Evolutionary conservation across 169 alveolate species (phyloP), one percentile per base, ranked within the genome.

Genomic region (Plasmodium blacklocki): DNA sequence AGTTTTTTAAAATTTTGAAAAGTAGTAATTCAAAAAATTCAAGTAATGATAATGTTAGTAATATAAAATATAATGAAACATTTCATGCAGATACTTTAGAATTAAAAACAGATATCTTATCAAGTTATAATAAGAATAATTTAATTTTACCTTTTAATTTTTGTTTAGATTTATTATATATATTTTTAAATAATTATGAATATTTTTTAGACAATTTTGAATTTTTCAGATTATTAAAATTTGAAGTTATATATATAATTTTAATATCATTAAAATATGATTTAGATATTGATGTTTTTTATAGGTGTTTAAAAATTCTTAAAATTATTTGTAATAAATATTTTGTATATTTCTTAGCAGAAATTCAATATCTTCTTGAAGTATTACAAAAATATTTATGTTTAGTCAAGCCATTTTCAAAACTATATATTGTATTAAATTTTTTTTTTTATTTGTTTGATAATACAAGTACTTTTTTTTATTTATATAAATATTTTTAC

Each of bases 371-470:
- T 19, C 50, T 83, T 0, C 70, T 83, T 32, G 26, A 19, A 29
- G 70, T 54, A 26, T 63, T 83, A 83, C 68, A 68, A 18, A 68
- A 68, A 8, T 72, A 83, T 68, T 83, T 83, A 72, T 83, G 74
- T 32, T 67, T 83, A 50, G 58, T 23, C 9, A 45, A 83, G 58
- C 72, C 80, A 19, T 68, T 50, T 83, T 83, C 91, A 60, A 83
- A 83, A 56, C n/a, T 83, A 59, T 72, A 54, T 54, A 83, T 83
- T 15, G 83, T 83, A 54, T 83, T 83, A 56, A 83, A 83, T 62
- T 83, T 83, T 59, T 83, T 83, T 68, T 83, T 83, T 54, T 83
- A 83, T 29, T 60, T 83, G 23, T 83, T 83, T 83, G 91, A 83
- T 67, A 62, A 83, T 32, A 68, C 83, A 4, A 21, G 6, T 45